Evolutionary conservation across 768 basidiomycete species (phyloP).

Genomic region (Xerocomus brunneocitrinus): DNA sequence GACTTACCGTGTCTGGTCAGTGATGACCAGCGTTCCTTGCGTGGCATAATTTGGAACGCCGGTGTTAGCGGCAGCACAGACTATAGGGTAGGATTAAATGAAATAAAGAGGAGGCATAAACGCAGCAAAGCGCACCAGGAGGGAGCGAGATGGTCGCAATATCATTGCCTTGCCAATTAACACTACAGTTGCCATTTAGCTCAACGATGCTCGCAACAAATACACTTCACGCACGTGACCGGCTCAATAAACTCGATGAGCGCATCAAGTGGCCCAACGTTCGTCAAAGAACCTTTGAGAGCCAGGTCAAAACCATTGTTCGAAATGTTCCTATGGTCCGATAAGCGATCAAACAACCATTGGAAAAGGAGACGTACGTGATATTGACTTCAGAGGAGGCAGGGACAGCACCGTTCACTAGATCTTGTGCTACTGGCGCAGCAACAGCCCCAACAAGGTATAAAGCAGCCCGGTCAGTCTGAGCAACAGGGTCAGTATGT

Average conservation of each 20-base stretch:
- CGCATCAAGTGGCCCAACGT: slow-evolving; percentile 66
- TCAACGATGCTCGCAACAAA: not conserved
- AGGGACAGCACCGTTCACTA: slow-evolving; percentile 54
- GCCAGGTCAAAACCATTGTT: slow-evolving; percentile 61
- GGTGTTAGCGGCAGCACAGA: slow-evolving; percentile 62
- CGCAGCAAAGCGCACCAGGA: slow-evolving; percentile 36
- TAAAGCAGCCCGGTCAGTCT: slow-evolving; percentile 61
- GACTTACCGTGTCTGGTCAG: slow-evolving; percentile 44
- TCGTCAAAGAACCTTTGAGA: slow-evolving; percentile 55
- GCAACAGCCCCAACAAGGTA: slow-evolving; percentile 71
- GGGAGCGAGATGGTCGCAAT: slow-evolving; percentile 65
- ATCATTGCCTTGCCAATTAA: slow-evolving; percentile 57
- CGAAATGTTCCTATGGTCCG: slow-evolving; percentile 47
- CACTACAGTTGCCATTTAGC: slow-evolving; percentile 32
- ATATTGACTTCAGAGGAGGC: slow-evolving; percentile 57
- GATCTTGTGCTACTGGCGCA: slow-evolving; percentile 57
- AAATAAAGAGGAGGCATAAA: not conserved
- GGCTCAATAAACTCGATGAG: slow-evolving; percentile 62
- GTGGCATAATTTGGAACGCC: slow-evolving; percentile 63
- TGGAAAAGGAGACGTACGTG: slow-evolving; percentile 33
- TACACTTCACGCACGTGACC: slow-evolving; percentile 41
- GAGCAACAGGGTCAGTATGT: slow-evolving; percentile 3
- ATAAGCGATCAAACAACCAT: slow-evolving; percentile 45
- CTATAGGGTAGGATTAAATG: slow-evolving; percentile 26
- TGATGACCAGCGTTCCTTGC: slow-evolving; percentile 52